A percentile compares a stretch with the other conserved stretches of the same genome.
Evolutionary conservation across 306 rosid species (phyloP).

Genomic region (Leucaena leucocephala): DNA sequence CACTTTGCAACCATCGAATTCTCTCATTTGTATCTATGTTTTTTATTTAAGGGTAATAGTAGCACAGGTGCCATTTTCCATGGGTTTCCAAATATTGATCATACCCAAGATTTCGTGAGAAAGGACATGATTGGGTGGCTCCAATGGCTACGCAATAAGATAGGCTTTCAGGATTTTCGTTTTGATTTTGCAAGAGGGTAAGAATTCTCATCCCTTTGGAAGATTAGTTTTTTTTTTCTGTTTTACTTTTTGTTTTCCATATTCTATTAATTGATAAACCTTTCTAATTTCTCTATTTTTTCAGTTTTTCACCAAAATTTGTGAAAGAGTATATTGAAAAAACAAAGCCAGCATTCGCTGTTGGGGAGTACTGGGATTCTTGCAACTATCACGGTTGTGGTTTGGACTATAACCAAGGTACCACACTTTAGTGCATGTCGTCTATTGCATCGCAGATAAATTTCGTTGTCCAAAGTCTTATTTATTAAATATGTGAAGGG

Average conservation of each 20-base stretch:
- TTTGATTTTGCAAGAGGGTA: conserved; percentile 93
- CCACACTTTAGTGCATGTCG: background rate
- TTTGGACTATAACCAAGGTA: conserved; percentile 93
- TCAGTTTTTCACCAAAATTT: conserved; percentile 78
- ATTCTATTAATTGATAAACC: conserved; percentile 9
- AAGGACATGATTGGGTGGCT: conserved; percentile 84
- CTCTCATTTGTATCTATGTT: background rate
- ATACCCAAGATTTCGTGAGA: conserved; percentile 79
- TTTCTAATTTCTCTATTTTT: conserved; percentile 24
- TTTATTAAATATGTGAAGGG: background rate
- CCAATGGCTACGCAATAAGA: conserved; percentile 62
- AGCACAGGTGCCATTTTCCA: conserved; percentile 75
- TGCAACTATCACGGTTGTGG: conserved; percentile 70
- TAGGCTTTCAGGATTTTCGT: conserved; percentile 92
- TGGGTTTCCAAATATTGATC: conserved; percentile 96
- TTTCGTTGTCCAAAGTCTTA: background rate
- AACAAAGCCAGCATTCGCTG: conserved; percentile 79
- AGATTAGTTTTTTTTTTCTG: background rate
- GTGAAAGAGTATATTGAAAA: conserved; percentile 85
- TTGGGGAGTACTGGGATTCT: conserved; percentile 92
- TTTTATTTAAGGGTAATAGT: conserved; percentile 60
- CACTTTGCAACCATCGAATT: conserved; percentile 1
- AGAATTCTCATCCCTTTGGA: conserved; percentile 23
- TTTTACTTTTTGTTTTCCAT: conserved; percentile 5
- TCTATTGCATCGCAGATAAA: background rate